Evolutionary conservation across 2,329 filamentous ascomycete species (phyloP).

Genomic region (Talaromyces funiculosus): DNA sequence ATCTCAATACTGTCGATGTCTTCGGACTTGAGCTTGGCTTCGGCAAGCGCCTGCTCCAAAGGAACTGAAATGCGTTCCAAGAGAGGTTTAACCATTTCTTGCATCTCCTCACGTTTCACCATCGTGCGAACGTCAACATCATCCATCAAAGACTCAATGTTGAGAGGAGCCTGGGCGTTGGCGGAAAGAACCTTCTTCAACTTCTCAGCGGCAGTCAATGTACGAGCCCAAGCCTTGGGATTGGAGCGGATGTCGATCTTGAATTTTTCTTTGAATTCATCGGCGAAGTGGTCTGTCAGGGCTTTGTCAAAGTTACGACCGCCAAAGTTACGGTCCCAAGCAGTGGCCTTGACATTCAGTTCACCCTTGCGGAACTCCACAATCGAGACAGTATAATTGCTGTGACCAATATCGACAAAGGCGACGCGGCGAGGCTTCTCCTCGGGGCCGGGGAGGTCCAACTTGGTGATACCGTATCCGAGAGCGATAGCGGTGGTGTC

Average conservation of each 20-base stretch:
- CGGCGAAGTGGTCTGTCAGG: slow-evolving; percentile 86
- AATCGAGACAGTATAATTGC: slow-evolving; percentile 88
- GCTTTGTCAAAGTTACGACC: slow-evolving; percentile 96
- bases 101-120: slow-evolving; percentile 90
- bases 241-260: slow-evolving; percentile 93
- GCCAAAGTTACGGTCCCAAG: slow-evolving; percentile 93
- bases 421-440: slow-evolving; percentile 87
- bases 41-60: slow-evolving; percentile 86
- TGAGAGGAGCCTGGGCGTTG: slow-evolving; percentile 85
- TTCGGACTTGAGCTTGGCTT: slow-evolving; percentile 82
- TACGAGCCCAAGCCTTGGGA: slow-evolving; percentile 81
- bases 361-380: slow-evolving; percentile 98
- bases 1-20: slow-evolving; percentile 93
- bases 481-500: slow-evolving; percentile 95
- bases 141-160: slow-evolving; percentile 98
- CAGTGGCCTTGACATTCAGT: slow-evolving; percentile 84
- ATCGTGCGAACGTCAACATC: slow-evolving; percentile 85
- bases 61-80: slow-evolving; percentile 66
- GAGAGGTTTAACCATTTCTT: slow-evolving; percentile 81
- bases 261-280: slow-evolving; percentile 96
- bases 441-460: slow-evolving; percentile 79
- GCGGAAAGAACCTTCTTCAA: slow-evolving; percentile 97
- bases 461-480: slow-evolving; percentile 96
- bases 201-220: slow-evolving; percentile 87
- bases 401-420: slow-evolving; percentile 94